Percentiles rank a stretch among this genome's conserved stretches.
Evolutionary conservation across 179 eudicot species (phyloP).

Genomic region (Sideroxylon spinosum): DNA sequence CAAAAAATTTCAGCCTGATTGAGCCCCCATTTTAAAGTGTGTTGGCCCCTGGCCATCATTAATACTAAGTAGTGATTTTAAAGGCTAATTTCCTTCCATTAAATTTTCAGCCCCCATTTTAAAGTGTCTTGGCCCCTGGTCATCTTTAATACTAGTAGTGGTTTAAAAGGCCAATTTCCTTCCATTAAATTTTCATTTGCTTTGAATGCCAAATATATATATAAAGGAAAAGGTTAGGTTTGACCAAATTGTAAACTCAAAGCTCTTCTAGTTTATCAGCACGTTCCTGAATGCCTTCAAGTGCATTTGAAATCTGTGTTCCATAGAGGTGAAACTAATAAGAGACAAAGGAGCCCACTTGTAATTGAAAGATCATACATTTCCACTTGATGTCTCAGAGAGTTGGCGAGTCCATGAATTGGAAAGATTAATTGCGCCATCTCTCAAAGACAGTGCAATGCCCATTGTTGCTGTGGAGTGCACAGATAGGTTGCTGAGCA

Average conservation of each 20-base stretch:
- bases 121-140: too few species aligned
- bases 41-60: too few species aligned
- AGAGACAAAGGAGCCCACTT: conserved; percentile 11
- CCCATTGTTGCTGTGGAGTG: conserved; percentile 82
- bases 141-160: too few species aligned
- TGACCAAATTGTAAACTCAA: background rate
- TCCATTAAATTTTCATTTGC: background rate
- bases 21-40: too few species aligned
- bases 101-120: too few species aligned
- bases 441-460: conserved; percentile 66
- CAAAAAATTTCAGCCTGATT: background rate
- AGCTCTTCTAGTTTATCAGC: background rate
- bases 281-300: background rate
- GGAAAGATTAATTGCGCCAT: conserved; percentile 86
- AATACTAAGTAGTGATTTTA: background rate
- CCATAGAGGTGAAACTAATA: conserved; percentile 1
- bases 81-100: background rate
- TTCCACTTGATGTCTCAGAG: conserved; percentile 64
- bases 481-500: conserved; percentile 64
- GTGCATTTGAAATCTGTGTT: background rate
- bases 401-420: conserved; percentile 89
- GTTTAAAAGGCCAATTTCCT: background rate
- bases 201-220: background rate
- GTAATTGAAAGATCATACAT: conserved; percentile 40
- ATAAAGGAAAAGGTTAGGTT: too few species aligned